Evolutionary conservation across 192 early-diverging fungal genomes (phyloP), one percentile per base, ranked within the genome.

Genomic region (Backusella parvicylindrica): DNA sequence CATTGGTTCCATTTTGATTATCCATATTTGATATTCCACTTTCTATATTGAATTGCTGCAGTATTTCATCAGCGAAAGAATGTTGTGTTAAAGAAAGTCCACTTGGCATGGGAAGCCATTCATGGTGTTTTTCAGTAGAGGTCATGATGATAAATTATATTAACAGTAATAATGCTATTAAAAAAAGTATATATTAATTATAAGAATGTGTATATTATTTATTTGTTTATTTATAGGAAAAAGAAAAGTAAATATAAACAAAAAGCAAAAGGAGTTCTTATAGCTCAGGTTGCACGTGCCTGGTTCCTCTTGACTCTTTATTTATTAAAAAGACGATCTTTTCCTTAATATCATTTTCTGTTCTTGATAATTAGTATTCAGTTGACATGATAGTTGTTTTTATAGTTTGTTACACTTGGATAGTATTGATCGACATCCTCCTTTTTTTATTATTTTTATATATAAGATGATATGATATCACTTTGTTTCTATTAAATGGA

Each of bases 11-110:
- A 28, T 9, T 60, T 60, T 60, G 53, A 28, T 23, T 60, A 12
- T 60, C 26, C 9, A 60, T 26, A 60, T 60, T 23, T 26, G 26
- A 26, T 60, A 60, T 3, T 60, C 12, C 23, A 60, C 26, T 28
- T 28, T 60, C 53, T 28, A 68, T 74, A 65, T 81, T 75, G 32
- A 76, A 81, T 47, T 73, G 71, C n/a, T 35, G 70, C 32, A 81
- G 37, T 28, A 81, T 56, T 18, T 81, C 79, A 60, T 23, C 35
- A 16, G 75, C 32, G 43, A 81, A 81, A 16, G 79, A 77, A 40
- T 78, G 43, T 1, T 60, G n/a, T 49, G 65, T 40, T 40, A 73
- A 23, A 40, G 64, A 64, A 31, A 73, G 67, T 2, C 65, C 60
- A 26, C 65, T 68, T 31, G 71, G 65, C 43, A 64, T 66, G 30